A percentile compares a stretch with the other conserved stretches of the same genome.
phyloP scores from a whole-genome alignment of 768 basidiomycete genomes.

The Leucocoprinus leucothites region DNA sequence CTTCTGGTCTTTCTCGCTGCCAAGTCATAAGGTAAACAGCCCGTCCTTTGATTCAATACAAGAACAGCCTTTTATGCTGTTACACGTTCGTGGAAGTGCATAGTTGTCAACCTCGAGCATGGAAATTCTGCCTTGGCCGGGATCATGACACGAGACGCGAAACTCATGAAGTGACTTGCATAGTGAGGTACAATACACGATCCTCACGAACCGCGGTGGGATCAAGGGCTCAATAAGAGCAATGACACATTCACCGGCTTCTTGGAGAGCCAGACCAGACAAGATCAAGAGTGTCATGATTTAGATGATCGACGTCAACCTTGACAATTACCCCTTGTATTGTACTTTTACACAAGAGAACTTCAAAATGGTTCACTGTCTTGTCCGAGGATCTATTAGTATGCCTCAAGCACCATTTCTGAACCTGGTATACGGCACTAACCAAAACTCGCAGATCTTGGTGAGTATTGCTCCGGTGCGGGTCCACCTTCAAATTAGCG shows the following conservation, averaged over 20 bases:
- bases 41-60: no score
- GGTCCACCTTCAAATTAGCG: conserved; percentile 8
- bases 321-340: neutral
- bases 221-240: no score
- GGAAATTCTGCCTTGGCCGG: no score
- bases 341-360: neutral
- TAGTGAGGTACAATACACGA: no score
- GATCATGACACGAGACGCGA: no score
- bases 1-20: no score
- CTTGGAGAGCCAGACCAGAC: neutral
- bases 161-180: no score
- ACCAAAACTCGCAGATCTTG: conserved; percentile 36
- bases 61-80: no score
- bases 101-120: no score
- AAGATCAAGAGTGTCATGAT: neutral
- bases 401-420: conserved; percentile 14
- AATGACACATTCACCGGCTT: neutral
- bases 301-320: neutral
- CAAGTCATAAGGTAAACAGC: no score
- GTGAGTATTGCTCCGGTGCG: conserved; percentile 57
- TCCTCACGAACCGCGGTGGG: no score
- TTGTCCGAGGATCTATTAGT: conserved; percentile 52
- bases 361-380: conserved; percentile 21
- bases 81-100: no score
- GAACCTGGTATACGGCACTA: neutral